A percentile compares a stretch with the other conserved stretches of the same genome.
phyloP scores from a whole-genome alignment of 495 filamentous ascomycete genomes.

The Neurospora sublineolata region DNA sequence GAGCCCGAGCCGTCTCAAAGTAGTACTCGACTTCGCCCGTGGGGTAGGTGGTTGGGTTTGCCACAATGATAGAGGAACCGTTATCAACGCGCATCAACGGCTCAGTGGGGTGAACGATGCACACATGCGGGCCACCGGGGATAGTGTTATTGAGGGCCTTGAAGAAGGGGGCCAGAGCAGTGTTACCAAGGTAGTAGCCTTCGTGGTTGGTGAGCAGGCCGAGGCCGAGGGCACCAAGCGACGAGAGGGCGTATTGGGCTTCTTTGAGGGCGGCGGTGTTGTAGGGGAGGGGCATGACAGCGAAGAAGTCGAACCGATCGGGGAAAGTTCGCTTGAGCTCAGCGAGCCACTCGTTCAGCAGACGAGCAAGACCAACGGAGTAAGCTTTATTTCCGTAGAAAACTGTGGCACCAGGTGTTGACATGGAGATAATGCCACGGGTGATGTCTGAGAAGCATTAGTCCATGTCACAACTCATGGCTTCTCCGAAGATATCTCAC shows the following conservation, averaged over 20 bases:
- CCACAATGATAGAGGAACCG: neutral
- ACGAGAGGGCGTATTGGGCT: conserved; percentile 1
- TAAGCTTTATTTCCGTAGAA: neutral
- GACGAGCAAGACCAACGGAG: neutral
- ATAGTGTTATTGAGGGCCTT: neutral
- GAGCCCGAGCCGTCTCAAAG: conserved; percentile 2
- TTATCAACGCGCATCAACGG: neutral
- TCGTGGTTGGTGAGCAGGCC: conserved; percentile 3
- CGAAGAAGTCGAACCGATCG: neutral
- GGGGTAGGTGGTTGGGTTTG: neutral
- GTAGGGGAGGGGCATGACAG: conserved; percentile 3
- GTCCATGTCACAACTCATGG: neutral
- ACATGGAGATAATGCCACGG: conserved; percentile 1
- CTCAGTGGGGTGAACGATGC: neutral
- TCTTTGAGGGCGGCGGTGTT: neutral
- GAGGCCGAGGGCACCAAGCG: neutral
- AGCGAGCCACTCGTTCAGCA: conserved; percentile 5
- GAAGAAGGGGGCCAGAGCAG: conserved; percentile 1
- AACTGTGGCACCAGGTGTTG: neutral
- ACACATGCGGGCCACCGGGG: neutral
- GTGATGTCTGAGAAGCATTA: neutral
- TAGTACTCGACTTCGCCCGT: conserved; percentile 1
- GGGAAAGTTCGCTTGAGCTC: neutral
- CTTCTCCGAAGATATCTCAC: neutral
- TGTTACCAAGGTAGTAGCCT: conserved; percentile 2